These are phyloP conservation scores for Pichia exigua DNA, from an alignment of 805 yeast species.

Conservation along the genomic window DNA sequence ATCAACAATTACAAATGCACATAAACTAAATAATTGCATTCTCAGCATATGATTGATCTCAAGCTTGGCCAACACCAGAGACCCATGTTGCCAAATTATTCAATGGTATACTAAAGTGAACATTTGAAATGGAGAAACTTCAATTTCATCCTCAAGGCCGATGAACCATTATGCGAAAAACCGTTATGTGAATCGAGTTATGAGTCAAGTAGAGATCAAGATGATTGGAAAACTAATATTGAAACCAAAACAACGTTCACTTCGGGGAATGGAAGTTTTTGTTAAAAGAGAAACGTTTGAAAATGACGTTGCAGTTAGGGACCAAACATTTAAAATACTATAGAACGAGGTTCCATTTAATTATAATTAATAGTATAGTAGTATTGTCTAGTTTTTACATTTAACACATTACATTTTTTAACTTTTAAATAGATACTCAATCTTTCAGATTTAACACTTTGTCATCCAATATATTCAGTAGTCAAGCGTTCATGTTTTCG, in stretches of 20 bases:
- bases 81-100: slow-evolving; percentile 30
- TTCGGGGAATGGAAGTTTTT: slow-evolving; percentile 28
- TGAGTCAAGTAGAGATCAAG: slow-evolving; percentile 34
- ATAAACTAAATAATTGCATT: slow-evolving; percentile 31
- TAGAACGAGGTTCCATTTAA: slow-evolving; percentile 29
- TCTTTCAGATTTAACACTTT: slow-evolving; percentile 11
- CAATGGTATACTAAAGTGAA: slow-evolving; percentile 27
- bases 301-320: slow-evolving; percentile 25
- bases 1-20: slow-evolving; percentile 37
- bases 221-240: slow-evolving; percentile 32
- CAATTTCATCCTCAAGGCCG: slow-evolving; percentile 19
- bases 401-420: background rate
- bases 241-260: slow-evolving; percentile 27
- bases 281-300: slow-evolving; percentile 30
- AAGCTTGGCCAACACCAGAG: slow-evolving; percentile 38
- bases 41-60: slow-evolving; percentile 42
- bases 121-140: slow-evolving; percentile 17
- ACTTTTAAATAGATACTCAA: background rate
- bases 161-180: slow-evolving; percentile 34
- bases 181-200: slow-evolving; percentile 35
- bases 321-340: slow-evolving; percentile 30
- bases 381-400: background rate
- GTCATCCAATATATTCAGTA: slow-evolving; percentile 11
- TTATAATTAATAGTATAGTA: no score
- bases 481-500: slow-evolving; percentile 12